Evolutionary conservation across 306 rosid genomes (phyloP), one percentile per base, ranked within the genome.

Genomic region (Cucurbita maxima): DNA sequence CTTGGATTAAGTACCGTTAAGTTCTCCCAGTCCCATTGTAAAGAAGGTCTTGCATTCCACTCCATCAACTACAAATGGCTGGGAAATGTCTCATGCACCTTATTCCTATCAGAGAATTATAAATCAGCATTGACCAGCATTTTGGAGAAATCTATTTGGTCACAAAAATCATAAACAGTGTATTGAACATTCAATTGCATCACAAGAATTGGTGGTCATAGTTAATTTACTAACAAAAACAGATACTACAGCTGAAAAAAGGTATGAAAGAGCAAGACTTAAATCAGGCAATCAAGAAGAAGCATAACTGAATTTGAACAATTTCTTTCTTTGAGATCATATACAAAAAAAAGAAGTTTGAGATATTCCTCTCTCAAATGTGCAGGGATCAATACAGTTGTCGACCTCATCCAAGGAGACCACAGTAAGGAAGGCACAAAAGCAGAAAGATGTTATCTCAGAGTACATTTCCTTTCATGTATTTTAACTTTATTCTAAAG

Each of bases 11-110:
- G 81, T 76, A 82, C 82, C 57, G 82, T 79, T 15, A 88, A 82
- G 74, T 88, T 84, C 72, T 93, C 97, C 96, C 88, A 90, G 52
- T 90, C 93, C 97, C 98, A 90, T 73, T 83, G 83, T 10, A 83
- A 84, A 0, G 79, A 74, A 73, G 90, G 81, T 64, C 84, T 88
- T n/a, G 81, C 79, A 76, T 85, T 90, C 98, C 97, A 93, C 83
- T 88, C 97, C 98, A 93, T 93, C 74, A 75, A 52, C 60, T 58
- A 56, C 56, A 36, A 55, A 55, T 69, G 38, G 47, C 52, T 50
- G 71, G 54, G 62, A 62, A 76, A 77, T 64, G 64, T 73, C 78
- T 81, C 76, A 78, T 79, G 50, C 68, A 81, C 71, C 44, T 56
- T 22, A 50, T 63, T 37, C 76, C 63, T 16, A 38, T 5, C 63